Conservation (phyloP, 768 basidiomycete species). For the Saitozyma sp. region DNA sequence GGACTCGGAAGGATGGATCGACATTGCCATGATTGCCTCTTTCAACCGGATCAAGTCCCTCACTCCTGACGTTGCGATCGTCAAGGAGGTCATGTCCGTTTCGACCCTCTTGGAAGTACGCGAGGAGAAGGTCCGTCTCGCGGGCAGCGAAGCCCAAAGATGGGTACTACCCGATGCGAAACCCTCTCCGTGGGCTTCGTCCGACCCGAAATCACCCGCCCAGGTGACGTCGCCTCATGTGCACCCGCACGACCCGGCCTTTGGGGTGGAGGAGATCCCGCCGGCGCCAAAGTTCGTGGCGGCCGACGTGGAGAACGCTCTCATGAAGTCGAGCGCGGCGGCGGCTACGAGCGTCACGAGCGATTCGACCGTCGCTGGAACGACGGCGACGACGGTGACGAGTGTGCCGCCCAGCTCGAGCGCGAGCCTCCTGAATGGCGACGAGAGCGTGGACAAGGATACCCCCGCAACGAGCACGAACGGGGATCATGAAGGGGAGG, state of each 20-base stretch:
- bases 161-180: slow-evolving; percentile 67
- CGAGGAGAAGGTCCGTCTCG: slow-evolving; percentile 66
- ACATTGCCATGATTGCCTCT: slow-evolving; percentile 74
- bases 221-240: background rate
- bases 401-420: background rate
- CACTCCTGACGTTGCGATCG: slow-evolving; percentile 61
- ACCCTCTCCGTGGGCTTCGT: slow-evolving; percentile 25
- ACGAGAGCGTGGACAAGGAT: slow-evolving; percentile 8
- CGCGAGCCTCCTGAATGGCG: slow-evolving; percentile 11
- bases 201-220: background rate
- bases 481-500: slow-evolving; percentile 19
- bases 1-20: slow-evolving; percentile 86
- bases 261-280: background rate
- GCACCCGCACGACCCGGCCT: background rate
- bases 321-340: slow-evolving; percentile 32
- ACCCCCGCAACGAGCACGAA: slow-evolving; percentile 20
- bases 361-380: slow-evolving; percentile 3
- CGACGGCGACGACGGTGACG: background rate
- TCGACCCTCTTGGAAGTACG: slow-evolving; percentile 72
- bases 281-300: slow-evolving; percentile 6
- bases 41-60: slow-evolving; percentile 79
- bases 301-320: slow-evolving; percentile 32
- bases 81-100: slow-evolving; percentile 68
- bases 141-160: slow-evolving; percentile 61
- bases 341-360: slow-evolving; percentile 10